Base-by-base conservation (phyloP, 116 monocot species). In the Zostera marina region DNA sequence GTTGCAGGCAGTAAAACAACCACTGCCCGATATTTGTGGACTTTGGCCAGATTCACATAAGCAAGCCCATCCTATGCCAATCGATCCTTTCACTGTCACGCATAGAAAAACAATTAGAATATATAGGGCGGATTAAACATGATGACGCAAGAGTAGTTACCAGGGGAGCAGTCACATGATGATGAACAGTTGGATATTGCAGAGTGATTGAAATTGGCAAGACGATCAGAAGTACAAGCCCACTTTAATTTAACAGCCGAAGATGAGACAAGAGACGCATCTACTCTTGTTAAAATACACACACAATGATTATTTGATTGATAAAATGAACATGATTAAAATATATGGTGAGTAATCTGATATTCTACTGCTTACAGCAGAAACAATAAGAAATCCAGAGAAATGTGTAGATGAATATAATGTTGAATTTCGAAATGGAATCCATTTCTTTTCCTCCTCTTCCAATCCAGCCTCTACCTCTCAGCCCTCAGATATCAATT, bases 1-100 rank as follows among this genome's bases (percentile, higher is more conserved):
- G 47, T 92, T 92, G 70, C 92, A 92, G 45, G 80, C 66, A 56
- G 66, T 74, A 69, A 92, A 83, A 72, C 87, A 92, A 65, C 66
- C 58, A 12, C 76, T 60, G 40, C 44, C 65, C 42, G 49, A 61
- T 44, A 61, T 47, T 42, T 76, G 70, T 64, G 71, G 63, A 44
- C 52, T 53, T 22, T 16, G 65, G 11, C 66, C 41, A 49, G 70
- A 66, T 47, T 65, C 52, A 63, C 87, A 92, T 12, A 74, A 71
- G 74, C 92, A 92, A 53, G 72, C 76, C 92, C 83, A 87, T 70
- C 67, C 60, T 22, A 61, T 68, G 41, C 49, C 64, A 68, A 62
- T 63, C 53, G 25, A n/a, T 22, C 56, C 59, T 20, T 32, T 47
- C 48, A 8, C 32, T 63, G 10, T 46, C 61, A 11, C 61, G 13